Evolutionary conservation across 305 asterid genomes (phyloP).

Genomic region (Petunia hybrid): DNA sequence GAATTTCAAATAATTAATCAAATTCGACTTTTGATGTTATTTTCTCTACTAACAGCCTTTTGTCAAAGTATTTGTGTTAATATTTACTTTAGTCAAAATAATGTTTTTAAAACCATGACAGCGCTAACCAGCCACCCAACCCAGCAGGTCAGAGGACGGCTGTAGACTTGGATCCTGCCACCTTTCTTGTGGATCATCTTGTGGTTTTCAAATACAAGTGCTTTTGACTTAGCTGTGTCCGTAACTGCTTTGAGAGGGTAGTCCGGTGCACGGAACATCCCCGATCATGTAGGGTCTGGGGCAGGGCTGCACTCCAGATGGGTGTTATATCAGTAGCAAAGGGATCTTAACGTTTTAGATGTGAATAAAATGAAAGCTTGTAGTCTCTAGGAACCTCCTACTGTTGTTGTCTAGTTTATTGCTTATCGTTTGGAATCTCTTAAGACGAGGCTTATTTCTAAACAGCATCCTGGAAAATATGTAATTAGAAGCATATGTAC

Average conservation of each 20-base stretch:
- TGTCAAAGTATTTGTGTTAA: not conserved
- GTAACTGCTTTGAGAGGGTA: not conserved
- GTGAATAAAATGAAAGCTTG: conserved; percentile 5
- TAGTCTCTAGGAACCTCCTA: conserved; percentile 16
- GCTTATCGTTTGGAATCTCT: not conserved
- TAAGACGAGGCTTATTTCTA: not conserved
- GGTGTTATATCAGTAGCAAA: too few species aligned
- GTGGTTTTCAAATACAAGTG: not conserved
- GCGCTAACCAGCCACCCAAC: not conserved
- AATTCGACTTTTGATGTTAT: not conserved
- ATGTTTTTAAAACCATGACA: not conserved
- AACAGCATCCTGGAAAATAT: not conserved
- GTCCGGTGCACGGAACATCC: not conserved
- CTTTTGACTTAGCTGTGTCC: conserved; percentile 9
- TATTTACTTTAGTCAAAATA: conserved; percentile 10
- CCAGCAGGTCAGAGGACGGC: not conserved
- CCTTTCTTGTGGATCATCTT: conserved; percentile 22
- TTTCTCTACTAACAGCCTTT: not conserved
- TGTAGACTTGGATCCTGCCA: not conserved
- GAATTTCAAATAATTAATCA: conserved; percentile 18
- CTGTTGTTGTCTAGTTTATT: not conserved
- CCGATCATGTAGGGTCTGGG: too few species aligned
- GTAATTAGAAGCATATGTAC: not conserved
- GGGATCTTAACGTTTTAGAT: conserved; percentile 5
- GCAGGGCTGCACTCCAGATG: too few species aligned